Percentiles rank a stretch among this genome's conserved stretches.
Conservation (phyloP, 2,329 filamentous ascomycete species). For the Ascochyta fabae region DNA sequence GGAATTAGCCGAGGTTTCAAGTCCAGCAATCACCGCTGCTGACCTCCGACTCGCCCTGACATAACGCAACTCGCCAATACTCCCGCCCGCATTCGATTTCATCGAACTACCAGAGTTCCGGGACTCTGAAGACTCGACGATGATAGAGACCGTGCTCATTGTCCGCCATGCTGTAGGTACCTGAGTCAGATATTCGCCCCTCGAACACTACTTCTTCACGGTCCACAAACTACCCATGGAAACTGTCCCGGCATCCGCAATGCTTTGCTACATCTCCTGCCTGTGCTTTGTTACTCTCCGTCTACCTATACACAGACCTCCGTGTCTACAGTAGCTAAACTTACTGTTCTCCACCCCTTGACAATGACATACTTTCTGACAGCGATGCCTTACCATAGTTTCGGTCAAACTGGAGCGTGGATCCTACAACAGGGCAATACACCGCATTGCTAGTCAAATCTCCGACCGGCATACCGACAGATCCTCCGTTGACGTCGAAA, state of each 20-base stretch:
- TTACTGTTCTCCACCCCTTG: constrained; percentile 17
- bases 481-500: constrained; percentile 85
- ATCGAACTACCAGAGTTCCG: constrained; percentile 1
- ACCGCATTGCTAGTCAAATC: constrained; percentile 67
- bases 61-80: constrained; percentile 6
- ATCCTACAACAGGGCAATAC: constrained; percentile 81
- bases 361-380: constrained; percentile 29
- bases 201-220: constrained; percentile 8
- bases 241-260: constrained; percentile 12
- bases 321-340: constrained; percentile 14
- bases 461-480: constrained; percentile 86
- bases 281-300: constrained; percentile 17
- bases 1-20: constrained; percentile 15
- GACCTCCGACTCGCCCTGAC: constrained; percentile 3
- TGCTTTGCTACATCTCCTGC: constrained; percentile 8
- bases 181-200: constrained; percentile 16
- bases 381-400: constrained; percentile 60
- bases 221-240: constrained; percentile 18
- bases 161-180: constrained; percentile 59
- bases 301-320: constrained; percentile 8
- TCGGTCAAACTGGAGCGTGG: constrained; percentile 86
- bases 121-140: constrained; percentile 17
- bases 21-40: background rate
- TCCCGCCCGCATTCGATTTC: background rate
- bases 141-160: constrained; percentile 58